These are phyloP conservation scores for Entomortierella lignicola DNA, from an alignment of 192 early-diverging fungal species.

Conservation along the genomic window DNA sequence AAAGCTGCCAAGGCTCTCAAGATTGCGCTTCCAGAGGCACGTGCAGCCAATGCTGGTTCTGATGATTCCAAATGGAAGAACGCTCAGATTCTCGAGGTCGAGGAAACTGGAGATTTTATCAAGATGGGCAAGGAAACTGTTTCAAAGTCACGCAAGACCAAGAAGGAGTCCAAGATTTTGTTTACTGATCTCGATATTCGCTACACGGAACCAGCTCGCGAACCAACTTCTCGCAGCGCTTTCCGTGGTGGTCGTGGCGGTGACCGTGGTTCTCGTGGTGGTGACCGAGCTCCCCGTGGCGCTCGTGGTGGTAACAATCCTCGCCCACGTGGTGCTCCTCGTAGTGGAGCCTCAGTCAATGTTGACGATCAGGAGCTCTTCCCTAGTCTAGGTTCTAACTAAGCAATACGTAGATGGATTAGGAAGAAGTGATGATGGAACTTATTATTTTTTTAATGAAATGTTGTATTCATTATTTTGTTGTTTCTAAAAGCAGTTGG, in stretches of 20 bases:
- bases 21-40: conserved; percentile 67
- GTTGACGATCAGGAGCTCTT: conserved; percentile 76
- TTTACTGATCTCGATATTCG: conserved; percentile 81
- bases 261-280: conserved; percentile 62
- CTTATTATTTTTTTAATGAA: conserved; percentile 3
- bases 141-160: conserved; percentile 53
- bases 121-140: conserved; percentile 75
- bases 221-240: conserved; percentile 72
- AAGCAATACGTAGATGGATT: neutral
- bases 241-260: conserved; percentile 65
- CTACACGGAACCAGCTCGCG: conserved; percentile 86
- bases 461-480: too few species aligned
- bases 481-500: too few species aligned
- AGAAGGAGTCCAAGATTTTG: conserved; percentile 72
- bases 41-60: conserved; percentile 90
- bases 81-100: conserved; percentile 74
- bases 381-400: conserved; percentile 69
- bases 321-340: conserved; percentile 41
- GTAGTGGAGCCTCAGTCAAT: conserved; percentile 69
- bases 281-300: conserved; percentile 67
- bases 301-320: conserved; percentile 67
- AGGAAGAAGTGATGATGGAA: neutral
- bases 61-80: conserved; percentile 89
- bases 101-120: conserved; percentile 78
- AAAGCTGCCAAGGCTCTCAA: conserved; percentile 71